Percentiles rank a stretch among this genome's conserved stretches.
Conservation (phyloP, 148 eudicot genomes). For the Vaccinium myrtillus region DNA sequence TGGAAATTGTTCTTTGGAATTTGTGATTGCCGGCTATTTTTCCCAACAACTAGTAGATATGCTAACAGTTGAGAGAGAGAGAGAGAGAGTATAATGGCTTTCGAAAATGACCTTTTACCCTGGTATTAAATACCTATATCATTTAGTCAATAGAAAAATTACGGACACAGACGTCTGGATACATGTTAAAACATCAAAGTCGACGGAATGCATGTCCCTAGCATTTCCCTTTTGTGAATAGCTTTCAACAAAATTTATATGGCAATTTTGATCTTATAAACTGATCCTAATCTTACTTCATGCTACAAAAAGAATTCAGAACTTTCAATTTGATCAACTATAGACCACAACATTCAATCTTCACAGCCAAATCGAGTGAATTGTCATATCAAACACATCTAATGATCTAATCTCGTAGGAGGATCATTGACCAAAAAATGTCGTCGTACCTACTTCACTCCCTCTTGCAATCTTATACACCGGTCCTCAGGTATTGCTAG, state of each 20-base stretch:
- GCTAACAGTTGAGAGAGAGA: too few species aligned
- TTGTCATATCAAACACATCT: conserved; percentile 81
- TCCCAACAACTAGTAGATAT: too few species aligned
- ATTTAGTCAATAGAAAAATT: too few species aligned
- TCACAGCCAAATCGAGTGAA: conserved; percentile 86
- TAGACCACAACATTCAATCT: conserved; percentile 58
- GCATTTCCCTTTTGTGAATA: not conserved
- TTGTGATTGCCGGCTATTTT: too few species aligned
- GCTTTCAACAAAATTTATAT: not conserved
- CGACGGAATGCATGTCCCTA: not conserved
- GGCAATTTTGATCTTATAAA: not conserved
- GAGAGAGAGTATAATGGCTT: too few species aligned
- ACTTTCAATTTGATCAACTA: not conserved
- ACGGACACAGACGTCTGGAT: too few species aligned
- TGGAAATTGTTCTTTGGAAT: too few species aligned
- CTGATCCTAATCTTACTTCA: not conserved
- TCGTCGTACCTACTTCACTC: conserved; percentile 49
- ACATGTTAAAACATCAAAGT: too few species aligned
- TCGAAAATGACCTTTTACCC: too few species aligned
- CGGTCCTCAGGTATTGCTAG: conserved; percentile 42
- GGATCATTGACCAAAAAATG: conserved; percentile 80
- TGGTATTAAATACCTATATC: too few species aligned
- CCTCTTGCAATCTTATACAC: conserved; percentile 44
- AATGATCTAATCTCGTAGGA: conserved; percentile 68
- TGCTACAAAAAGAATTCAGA: not conserved